These are phyloP conservation scores for Aspergillus homomorphus DNA, from an alignment of 495 filamentous ascomycete species.

Conservation along the genomic window DNA sequence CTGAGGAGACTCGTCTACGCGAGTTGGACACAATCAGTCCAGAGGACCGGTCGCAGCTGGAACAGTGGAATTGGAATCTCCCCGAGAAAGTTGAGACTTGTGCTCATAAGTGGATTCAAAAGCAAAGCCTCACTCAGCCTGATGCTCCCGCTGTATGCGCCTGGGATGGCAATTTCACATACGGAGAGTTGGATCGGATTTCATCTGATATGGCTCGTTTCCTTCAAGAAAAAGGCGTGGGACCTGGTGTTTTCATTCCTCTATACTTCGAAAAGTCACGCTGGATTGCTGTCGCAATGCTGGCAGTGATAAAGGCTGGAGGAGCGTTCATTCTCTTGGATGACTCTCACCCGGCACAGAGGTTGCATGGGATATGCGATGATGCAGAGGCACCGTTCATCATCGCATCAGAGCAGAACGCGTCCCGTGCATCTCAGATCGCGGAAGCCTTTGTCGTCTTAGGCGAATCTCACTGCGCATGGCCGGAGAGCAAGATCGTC, in stretches of 20 bases:
- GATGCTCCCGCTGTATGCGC: neutral
- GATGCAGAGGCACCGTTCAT: neutral
- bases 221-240: slow-evolving; percentile 22
- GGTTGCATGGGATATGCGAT: slow-evolving; percentile 22
- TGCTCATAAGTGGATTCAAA: neutral
- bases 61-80: neutral
- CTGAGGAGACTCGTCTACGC: neutral
- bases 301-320: slow-evolving; percentile 47
- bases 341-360: slow-evolving; percentile 38
- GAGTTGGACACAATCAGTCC: slow-evolving; percentile 7
- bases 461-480: neutral
- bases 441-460: neutral
- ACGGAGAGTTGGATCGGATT: neutral
- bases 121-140: neutral
- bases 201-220: neutral
- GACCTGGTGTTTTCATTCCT: slow-evolving; percentile 33
- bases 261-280: slow-evolving; percentile 43
- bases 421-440: neutral
- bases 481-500: neutral
- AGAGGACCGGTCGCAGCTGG: neutral
- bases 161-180: neutral
- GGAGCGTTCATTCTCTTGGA: slow-evolving; percentile 47
- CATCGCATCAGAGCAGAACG: neutral
- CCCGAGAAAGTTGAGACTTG: neutral
- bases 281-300: slow-evolving; percentile 36